Percentiles rank a stretch among this genome's conserved stretches.
Evolutionary conservation across 768 basidiomycete species (phyloP).

Genomic region (Lactarius sanguifluus): DNA sequence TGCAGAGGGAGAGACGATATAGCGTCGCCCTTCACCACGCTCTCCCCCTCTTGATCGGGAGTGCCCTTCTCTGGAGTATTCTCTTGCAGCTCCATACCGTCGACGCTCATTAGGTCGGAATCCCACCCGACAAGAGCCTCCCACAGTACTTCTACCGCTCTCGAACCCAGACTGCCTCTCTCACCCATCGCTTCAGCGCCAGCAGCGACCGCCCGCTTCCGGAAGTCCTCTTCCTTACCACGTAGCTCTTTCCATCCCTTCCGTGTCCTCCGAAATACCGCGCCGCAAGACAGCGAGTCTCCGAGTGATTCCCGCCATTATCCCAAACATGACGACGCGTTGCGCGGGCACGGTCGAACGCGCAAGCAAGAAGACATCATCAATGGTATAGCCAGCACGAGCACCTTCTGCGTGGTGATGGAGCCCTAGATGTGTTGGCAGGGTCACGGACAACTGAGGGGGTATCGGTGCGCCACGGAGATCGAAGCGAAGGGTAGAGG

Average conservation of each 20-base stretch:
- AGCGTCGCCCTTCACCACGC: constrained; percentile 32
- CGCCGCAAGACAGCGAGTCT: constrained; percentile 35
- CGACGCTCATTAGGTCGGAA: constrained; percentile 34
- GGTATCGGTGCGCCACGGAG: constrained; percentile 72
- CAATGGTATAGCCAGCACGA: constrained; percentile 84
- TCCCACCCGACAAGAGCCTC: constrained; percentile 72
- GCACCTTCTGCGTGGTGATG: constrained; percentile 86
- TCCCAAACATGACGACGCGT: constrained; percentile 74
- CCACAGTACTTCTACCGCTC: constrained; percentile 73
- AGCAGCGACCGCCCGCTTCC: constrained; percentile 63
- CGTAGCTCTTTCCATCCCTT: constrained; percentile 38
- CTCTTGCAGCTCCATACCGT: constrained; percentile 49
- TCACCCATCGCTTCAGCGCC: constrained; percentile 66
- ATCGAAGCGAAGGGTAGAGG: constrained; percentile 56
- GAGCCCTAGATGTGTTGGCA: constrained; percentile 84
- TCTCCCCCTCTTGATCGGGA: constrained; percentile 33
- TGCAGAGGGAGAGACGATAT: constrained; percentile 42
- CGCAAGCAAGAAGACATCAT: constrained; percentile 78
- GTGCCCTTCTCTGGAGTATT: constrained; percentile 30
- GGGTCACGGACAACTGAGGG: constrained; percentile 45
- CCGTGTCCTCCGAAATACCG: constrained; percentile 32
- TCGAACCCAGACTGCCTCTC: constrained; percentile 62
- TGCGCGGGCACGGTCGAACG: constrained; percentile 84
- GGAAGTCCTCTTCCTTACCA: constrained; percentile 44
- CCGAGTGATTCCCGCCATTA: constrained; percentile 60